Percentiles rank a stretch among this genome's conserved stretches.
Conservation (phyloP, 2,329 filamentous ascomycete species). For the Nannizzia gypsea region DNA sequence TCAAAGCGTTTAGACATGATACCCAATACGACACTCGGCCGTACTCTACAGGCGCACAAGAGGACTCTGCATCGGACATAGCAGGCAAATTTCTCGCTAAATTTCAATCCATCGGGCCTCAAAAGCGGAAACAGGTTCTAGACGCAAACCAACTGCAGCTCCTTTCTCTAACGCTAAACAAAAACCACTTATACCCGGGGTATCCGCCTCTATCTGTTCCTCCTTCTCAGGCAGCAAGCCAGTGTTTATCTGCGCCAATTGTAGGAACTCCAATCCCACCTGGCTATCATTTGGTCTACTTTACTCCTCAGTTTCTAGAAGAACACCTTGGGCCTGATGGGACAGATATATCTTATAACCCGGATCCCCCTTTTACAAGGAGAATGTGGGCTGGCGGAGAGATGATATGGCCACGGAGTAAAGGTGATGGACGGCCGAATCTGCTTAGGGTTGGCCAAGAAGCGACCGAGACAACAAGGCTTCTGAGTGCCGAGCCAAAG, state of each 20-base stretch:
- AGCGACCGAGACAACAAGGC: slow-evolving; percentile 45
- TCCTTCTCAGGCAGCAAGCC: slow-evolving; percentile 13
- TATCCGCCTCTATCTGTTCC: slow-evolving; percentile 28
- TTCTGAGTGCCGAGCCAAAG: slow-evolving; percentile 46
- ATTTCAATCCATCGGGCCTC: slow-evolving; percentile 32
- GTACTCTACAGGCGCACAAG: background rate
- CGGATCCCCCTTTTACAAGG: slow-evolving; percentile 47
- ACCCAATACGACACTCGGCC: background rate
- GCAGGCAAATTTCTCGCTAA: slow-evolving; percentile 33
- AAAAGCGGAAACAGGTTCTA: slow-evolving; percentile 40
- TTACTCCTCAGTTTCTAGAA: slow-evolving; percentile 47
- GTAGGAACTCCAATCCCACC: slow-evolving; percentile 43
- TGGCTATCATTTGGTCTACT: slow-evolving; percentile 53
- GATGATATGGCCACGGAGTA: slow-evolving; percentile 40
- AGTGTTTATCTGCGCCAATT: slow-evolving; percentile 28
- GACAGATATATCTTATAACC: slow-evolving; percentile 50
- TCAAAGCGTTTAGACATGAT: background rate
- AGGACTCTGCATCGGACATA: slow-evolving; percentile 21
- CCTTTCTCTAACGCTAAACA: slow-evolving; percentile 47
- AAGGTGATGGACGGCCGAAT: slow-evolving; percentile 25
- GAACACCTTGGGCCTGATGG: slow-evolving; percentile 47
- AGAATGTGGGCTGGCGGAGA: slow-evolving; percentile 58
- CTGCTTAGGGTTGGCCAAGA: slow-evolving; percentile 43
- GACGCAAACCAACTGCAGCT: slow-evolving; percentile 54
- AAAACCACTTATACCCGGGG: slow-evolving; percentile 33